These are phyloP conservation scores for Pisolithus albus DNA, from an alignment of 768 basidiomycete genomes.

Conservation along the genomic window DNA sequence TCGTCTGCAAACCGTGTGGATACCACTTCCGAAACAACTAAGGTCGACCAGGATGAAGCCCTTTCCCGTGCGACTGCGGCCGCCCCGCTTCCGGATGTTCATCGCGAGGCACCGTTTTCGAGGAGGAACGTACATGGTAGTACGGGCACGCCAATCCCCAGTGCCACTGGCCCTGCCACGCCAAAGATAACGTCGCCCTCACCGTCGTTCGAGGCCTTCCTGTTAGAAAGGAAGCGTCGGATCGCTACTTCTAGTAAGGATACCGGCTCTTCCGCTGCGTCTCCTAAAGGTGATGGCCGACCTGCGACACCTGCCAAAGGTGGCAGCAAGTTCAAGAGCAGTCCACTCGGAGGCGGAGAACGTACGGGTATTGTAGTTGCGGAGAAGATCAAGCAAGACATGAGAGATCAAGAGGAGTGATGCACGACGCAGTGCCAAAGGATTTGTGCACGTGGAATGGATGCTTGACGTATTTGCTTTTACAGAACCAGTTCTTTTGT, in stretches of 20 bases:
- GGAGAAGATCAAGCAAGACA: constrained; percentile 38
- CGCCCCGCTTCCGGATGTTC: background rate
- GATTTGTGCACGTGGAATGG: background rate
- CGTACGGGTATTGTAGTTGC: constrained; percentile 41
- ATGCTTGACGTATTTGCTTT: too few relatives aligned
- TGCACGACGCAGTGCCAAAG: background rate
- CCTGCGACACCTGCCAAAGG: constrained; percentile 33
- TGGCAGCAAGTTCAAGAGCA: constrained; percentile 63
- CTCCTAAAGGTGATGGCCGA: constrained; percentile 10
- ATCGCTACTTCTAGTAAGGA: constrained; percentile 21
- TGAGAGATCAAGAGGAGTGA: constrained; percentile 13
- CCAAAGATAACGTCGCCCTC: constrained; percentile 42
- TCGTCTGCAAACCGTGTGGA: background rate
- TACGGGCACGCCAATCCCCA: constrained; percentile 10
- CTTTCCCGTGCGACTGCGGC: constrained; percentile 4
- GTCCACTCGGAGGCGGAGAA: constrained; percentile 48
- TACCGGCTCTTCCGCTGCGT: background rate
- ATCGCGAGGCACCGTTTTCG: background rate
- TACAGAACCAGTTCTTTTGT: too few relatives aligned
- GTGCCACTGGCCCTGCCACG: constrained; percentile 7
- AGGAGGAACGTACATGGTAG: constrained; percentile 15
- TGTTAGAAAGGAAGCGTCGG: constrained; percentile 61
- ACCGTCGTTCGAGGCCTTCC: constrained; percentile 57
- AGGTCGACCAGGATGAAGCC: background rate
- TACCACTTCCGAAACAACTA: background rate